Evolutionary conservation across 495 filamentous ascomycete genomes (phyloP).

Genomic region (Neurospora sp.): DNA sequence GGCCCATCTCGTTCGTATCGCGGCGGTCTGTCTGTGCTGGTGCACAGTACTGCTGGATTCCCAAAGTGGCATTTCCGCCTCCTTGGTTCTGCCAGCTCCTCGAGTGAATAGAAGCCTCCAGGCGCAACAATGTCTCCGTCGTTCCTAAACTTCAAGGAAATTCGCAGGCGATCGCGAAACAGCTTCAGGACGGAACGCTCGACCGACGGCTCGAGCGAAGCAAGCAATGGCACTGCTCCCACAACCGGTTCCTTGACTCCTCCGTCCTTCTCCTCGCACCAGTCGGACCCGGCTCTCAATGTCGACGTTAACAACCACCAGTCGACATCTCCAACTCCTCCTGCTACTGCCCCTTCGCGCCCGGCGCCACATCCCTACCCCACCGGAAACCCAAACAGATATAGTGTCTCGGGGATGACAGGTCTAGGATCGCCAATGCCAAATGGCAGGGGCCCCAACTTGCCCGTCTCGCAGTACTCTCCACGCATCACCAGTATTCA

Average conservation of each 20-base stretch:
- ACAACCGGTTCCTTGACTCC: constrained; percentile 37
- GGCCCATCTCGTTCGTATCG: neutral
- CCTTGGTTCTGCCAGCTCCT: neutral
- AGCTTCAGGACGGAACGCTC: constrained; percentile 50
- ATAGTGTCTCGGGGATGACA: constrained; percentile 44
- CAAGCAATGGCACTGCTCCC: constrained; percentile 34
- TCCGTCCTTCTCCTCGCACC: constrained; percentile 27
- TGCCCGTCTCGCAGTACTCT: constrained; percentile 63
- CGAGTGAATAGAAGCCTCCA: neutral
- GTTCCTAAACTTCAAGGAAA: constrained; percentile 60
- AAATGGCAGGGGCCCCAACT: constrained; percentile 39
- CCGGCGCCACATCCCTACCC: constrained; percentile 34
- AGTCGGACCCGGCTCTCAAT: constrained; percentile 41
- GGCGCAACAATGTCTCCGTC: constrained; percentile 38
- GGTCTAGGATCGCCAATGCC: constrained; percentile 47
- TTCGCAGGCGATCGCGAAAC: constrained; percentile 64
- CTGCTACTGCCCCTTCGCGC: constrained; percentile 20
- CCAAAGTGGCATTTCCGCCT: neutral
- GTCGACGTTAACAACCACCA: constrained; percentile 31
- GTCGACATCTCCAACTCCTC: constrained; percentile 28
- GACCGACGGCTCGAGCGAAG: constrained; percentile 42
- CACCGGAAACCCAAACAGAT: constrained; percentile 26
- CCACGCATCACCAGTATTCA: constrained; percentile 65
- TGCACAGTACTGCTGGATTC: neutral
- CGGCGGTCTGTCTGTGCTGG: neutral